A percentile compares a stretch with the other conserved stretches of the same genome.
phyloP scores from a whole-genome alignment of 176 grass and related monocot species.

The Triticum monococcum region DNA sequence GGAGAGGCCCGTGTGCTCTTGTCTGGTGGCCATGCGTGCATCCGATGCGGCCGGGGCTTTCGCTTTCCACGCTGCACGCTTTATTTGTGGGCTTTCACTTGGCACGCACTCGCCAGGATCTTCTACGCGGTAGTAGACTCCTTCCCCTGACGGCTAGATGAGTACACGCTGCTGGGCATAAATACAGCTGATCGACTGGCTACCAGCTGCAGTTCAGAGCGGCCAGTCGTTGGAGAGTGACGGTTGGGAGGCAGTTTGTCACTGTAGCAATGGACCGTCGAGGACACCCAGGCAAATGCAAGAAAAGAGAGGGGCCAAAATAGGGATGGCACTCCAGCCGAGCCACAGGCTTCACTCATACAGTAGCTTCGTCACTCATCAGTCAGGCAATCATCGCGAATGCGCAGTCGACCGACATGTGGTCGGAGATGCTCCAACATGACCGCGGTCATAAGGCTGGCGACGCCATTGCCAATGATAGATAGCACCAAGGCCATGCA shows the following conservation, averaged over 20 bases:
- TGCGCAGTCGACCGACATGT: not conserved
- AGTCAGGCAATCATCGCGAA: too few species aligned
- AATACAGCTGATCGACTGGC: too few species aligned
- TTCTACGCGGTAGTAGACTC: not conserved
- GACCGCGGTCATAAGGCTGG: not conserved
- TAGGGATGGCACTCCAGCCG: not conserved
- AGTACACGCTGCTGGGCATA: too few species aligned
- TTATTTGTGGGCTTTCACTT: not conserved
- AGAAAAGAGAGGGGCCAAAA: constrained; percentile 1
- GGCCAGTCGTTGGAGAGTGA: not conserved
- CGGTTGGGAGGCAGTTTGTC: not conserved
- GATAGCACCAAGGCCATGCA: too few species aligned
- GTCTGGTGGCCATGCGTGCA: not conserved
- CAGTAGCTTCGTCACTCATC: not conserved
- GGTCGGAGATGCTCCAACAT: too few species aligned
- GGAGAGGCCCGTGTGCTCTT: not conserved
- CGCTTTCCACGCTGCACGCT: not conserved
- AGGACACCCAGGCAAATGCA: constrained; percentile 5
- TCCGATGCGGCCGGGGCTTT: not conserved
- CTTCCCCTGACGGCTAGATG: too few species aligned
- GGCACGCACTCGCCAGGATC: not conserved
- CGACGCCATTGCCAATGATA: constrained; percentile 26
- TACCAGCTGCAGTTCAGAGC: not conserved
- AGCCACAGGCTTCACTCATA: not conserved
- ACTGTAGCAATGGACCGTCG: not conserved